Evolutionary conservation across 257 asterid species (phyloP), one percentile per base, ranked within the genome.

Genomic region (Leonotis leonurus): DNA sequence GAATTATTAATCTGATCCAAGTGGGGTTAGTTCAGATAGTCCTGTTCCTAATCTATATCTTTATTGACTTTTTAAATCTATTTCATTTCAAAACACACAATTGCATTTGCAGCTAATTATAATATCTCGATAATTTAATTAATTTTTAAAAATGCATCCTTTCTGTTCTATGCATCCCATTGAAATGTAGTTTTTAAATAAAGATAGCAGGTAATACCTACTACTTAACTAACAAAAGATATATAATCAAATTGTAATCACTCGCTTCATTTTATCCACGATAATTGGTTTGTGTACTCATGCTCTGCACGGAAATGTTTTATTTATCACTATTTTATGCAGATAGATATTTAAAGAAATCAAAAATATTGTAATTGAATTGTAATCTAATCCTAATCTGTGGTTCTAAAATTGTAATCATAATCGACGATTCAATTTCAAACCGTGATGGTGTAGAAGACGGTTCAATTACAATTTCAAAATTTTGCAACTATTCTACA

Each of bases 11-110:
- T 13, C 56, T 48, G n/a, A 20, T 49, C 8, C 22, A 52, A 54
- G 78, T 68, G 78, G 77, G 69, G 35, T 72, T 60, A 64, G 78
- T 65, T 68, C 69, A 60, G 51, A 59, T 64, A 27, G 68, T 41
- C 66, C 13, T 54, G 41, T 64, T 56, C 60, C 30, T 60, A 69
- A 32, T 56, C 71, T 56, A 77, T 35, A 51, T 59, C 73, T 72
- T 65, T 58, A 77, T 77, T 77, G 82, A 77, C 76, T 65, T 64
- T 40, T 56, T 11, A 25, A 53, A 14, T 35, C 11, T 33, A 29
- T 33, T 35, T 35, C 11, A 35, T 35, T 41, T 6, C 1, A 4
- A 17, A 30, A 35, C 51, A 49, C 1, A 53, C 26, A 21, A 22
- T 18, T 27, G 8, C 50, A 29, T 27, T 37, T 50, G 51, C 30